These are phyloP conservation scores for Suillus discolor DNA, from an alignment of 768 basidiomycete genomes.

Conservation along the genomic window DNA sequence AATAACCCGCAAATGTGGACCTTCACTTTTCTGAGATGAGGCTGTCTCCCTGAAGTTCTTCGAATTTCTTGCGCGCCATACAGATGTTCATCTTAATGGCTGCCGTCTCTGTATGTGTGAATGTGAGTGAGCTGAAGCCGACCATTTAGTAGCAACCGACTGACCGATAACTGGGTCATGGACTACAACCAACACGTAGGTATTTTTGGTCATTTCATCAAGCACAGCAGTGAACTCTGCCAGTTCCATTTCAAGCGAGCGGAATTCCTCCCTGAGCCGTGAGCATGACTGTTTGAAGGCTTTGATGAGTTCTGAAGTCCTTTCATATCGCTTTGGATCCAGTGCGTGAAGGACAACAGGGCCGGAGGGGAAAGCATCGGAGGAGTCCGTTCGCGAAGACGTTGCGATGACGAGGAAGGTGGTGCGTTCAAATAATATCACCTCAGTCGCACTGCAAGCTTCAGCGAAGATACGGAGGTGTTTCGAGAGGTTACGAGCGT, in stretches of 20 bases:
- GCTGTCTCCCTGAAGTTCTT: slow-evolving; percentile 82
- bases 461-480: slow-evolving; percentile 87
- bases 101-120: slow-evolving; percentile 68
- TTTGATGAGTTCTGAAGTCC: slow-evolving; percentile 93
- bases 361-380: slow-evolving; percentile 31
- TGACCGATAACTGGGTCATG: slow-evolving; percentile 87
- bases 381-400: slow-evolving; percentile 48
- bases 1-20: neutral
- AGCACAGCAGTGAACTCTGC: slow-evolving; percentile 86
- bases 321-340: slow-evolving; percentile 76
- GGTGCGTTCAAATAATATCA: slow-evolving; percentile 94
- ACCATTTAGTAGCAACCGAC: slow-evolving; percentile 20
- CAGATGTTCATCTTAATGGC: slow-evolving; percentile 87
- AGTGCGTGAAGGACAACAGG: slow-evolving; percentile 47
- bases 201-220: slow-evolving; percentile 91
- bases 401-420: slow-evolving; percentile 98
- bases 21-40: slow-evolving; percentile 32
- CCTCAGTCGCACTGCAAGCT: slow-evolving; percentile 89
- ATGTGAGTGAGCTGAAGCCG: neutral
- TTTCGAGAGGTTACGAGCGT: slow-evolving; percentile 83
- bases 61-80: slow-evolving; percentile 84
- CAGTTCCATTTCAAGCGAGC: slow-evolving; percentile 84
- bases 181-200: slow-evolving; percentile 88
- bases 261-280: slow-evolving; percentile 82
- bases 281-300: slow-evolving; percentile 92